These are phyloP conservation scores for Thraustochytrium sp. DNA, from an alignment of 352 stramenopile genomes.

Conservation along the genomic window DNA sequence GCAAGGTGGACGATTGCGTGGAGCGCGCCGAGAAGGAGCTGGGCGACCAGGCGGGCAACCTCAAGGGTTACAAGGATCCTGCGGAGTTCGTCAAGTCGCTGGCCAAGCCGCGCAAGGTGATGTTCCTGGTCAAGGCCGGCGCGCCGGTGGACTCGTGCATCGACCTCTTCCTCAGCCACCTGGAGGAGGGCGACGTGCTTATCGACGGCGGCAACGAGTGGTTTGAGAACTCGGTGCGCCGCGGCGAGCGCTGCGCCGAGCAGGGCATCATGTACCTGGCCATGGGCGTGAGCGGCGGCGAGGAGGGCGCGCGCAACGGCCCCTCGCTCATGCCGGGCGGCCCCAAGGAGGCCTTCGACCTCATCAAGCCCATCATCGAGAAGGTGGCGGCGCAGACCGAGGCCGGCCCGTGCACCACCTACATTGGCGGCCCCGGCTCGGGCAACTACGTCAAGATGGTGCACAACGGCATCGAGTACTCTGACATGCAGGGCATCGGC, in stretches of 20 bases:
- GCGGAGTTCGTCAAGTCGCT: slow-evolving; percentile 77
- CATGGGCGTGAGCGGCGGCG: slow-evolving; percentile 97
- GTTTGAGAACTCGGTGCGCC: slow-evolving; percentile 93
- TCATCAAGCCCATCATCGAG: slow-evolving; percentile 90
- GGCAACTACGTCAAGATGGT: slow-evolving; percentile 99
- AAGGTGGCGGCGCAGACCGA: slow-evolving; percentile 83
- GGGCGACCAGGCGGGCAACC: slow-evolving; percentile 74
- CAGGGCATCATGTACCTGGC: slow-evolving; percentile 95
- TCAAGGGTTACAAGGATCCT: slow-evolving; percentile 83
- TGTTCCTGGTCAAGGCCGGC: slow-evolving; percentile 96
- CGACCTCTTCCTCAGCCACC: slow-evolving; percentile 50
- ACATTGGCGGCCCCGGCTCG: slow-evolving; percentile 86
- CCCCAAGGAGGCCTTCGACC: slow-evolving; percentile 87
- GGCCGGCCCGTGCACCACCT: slow-evolving; percentile 89
- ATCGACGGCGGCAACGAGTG: slow-evolving; percentile 99
- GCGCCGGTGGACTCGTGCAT: slow-evolving; percentile 87
- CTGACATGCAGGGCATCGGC: slow-evolving; percentile 87
- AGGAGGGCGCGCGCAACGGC: slow-evolving; percentile 94
- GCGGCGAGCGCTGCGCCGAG: slow-evolving; percentile 76
- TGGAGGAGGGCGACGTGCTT: slow-evolving; percentile 88
- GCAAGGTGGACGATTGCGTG: slow-evolving; percentile 79
- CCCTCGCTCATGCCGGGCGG: slow-evolving; percentile 97
- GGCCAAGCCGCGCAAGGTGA: slow-evolving; percentile 88
- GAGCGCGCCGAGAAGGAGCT: slow-evolving; percentile 83
- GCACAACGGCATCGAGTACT: slow-evolving; percentile 99